phyloP scores from a whole-genome alignment of 1,139 yeast species.

The Kodamaea fungicola region DNA sequence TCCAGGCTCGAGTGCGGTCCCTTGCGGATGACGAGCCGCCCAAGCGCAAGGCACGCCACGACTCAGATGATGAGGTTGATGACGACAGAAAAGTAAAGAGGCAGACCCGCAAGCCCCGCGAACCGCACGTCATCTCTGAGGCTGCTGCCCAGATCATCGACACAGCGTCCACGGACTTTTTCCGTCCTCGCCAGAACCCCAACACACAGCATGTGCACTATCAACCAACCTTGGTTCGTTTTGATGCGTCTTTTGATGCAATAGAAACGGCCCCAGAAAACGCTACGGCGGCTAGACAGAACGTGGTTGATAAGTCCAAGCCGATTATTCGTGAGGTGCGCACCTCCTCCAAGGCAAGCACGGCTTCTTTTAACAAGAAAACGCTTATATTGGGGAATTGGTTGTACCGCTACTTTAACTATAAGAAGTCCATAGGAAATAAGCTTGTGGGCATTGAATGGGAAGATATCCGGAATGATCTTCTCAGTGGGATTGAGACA shows the following conservation, averaged over 20 bases:
- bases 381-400: conserved; percentile 28
- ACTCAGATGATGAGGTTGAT: conserved; percentile 17
- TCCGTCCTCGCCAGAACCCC: neutral
- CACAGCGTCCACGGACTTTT: neutral
- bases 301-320: conserved; percentile 23
- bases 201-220: neutral
- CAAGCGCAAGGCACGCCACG: conserved; percentile 29
- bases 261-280: conserved; percentile 12
- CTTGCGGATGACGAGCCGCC: conserved; percentile 47
- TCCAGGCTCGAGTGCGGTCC: conserved; percentile 55
- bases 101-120: neutral
- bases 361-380: conserved; percentile 28
- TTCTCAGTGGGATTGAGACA: conserved; percentile 36
- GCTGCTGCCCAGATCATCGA: neutral
- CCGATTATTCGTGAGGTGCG: conserved; percentile 30
- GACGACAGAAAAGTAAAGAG: conserved; percentile 6
- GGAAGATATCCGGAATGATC: conserved; percentile 44
- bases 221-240: neutral
- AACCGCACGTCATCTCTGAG: neutral
- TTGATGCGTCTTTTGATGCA: conserved; percentile 1
- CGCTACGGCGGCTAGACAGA: conserved; percentile 20
- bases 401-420: conserved; percentile 37
- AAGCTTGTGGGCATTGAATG: conserved; percentile 43
- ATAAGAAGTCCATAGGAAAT: conserved; percentile 36
- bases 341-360: conserved; percentile 27